Base-by-base conservation (phyloP, 768 basidiomycete genomes). In the Suillus discolor region DNA sequence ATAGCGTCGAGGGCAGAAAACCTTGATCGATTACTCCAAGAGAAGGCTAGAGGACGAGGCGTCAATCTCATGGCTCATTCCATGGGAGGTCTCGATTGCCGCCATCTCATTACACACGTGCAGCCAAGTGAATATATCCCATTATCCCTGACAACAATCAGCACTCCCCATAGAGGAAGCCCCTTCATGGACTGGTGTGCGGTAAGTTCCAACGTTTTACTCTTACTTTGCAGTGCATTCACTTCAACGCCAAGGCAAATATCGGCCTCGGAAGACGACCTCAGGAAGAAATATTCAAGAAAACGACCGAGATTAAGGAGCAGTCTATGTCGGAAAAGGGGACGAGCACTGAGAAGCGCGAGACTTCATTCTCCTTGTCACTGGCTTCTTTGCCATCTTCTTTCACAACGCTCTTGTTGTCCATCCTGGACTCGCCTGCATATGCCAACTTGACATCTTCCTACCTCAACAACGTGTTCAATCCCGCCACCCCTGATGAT, bases 111-210 rank as follows among this genome's bases (percentile, higher is more conserved):
- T 65, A 88, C 93, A 2, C 92, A 92, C 75, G 83, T 96, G 70
- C 86, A 86, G 68, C 95, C 97, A 0, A 83, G 79, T 12, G 88
- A 91, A 61, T 99, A 99, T 78, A 84, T 84, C 2, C 96, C 97
- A 1, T 78, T 95, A 38, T 96, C 94, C 8, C 80, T 99, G 65
- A 98, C 92, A 1, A 92, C 89, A 25, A 85, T 99, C 69, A 89
- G 90, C 31, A 99, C 97, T 0, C 97, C 97, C 18, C 97, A 99
- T 75, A 86, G 94, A 20, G 97, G 97, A 41, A 94, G 93, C 70
- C 96, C 97, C 1, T 99, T 99, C 78, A 99, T 99, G 97, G 94
- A 97, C 75, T 99, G 97, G 97, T 99, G 97, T 80, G 84, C 87
- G 59, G 93, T 93, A 72, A 72, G 91, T 84, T 41, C 57, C 36